Evolutionary conservation across 805 yeast species (phyloP).

Genomic region (Cyberlindnera petersonii): DNA sequence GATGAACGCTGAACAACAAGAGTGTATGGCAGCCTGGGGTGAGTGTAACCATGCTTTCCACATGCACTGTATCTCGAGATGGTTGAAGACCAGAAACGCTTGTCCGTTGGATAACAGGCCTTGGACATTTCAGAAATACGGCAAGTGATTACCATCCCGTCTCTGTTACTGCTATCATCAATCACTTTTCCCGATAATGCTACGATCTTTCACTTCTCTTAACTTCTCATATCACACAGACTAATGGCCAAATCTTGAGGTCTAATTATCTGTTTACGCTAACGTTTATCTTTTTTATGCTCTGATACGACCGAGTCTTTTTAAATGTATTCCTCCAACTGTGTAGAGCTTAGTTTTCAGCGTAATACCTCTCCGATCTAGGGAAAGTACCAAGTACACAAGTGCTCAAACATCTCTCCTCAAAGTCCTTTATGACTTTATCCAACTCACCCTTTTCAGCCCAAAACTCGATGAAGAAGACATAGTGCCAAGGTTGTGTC

Average conservation of each 20-base stretch:
- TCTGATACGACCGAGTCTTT: too few relatives aligned
- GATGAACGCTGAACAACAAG: constrained; percentile 55
- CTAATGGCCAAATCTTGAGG: too few relatives aligned
- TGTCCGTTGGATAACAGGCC: constrained; percentile 95
- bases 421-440: constrained; percentile 40
- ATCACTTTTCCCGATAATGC: not conserved
- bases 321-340: not conserved
- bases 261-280: not conserved
- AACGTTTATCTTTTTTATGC: not conserved
- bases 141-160: constrained; percentile 40
- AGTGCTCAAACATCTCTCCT: constrained; percentile 42
- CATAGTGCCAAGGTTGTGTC: constrained; percentile 69
- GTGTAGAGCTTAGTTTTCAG: constrained; percentile 8
- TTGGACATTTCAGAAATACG: constrained; percentile 77
- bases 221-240: not conserved
- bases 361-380: constrained; percentile 15
- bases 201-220: not conserved
- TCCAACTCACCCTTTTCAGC: constrained; percentile 35
- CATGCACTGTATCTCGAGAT: constrained; percentile 90
- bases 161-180: not conserved
- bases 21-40: constrained; percentile 97
- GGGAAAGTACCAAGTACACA: constrained; percentile 38
- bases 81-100: constrained; percentile 92
- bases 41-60: constrained; percentile 98
- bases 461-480: constrained; percentile 72